Conservation (phyloP, 2,329 filamentous ascomycete species). For the Fusarium tuaranense region DNA sequence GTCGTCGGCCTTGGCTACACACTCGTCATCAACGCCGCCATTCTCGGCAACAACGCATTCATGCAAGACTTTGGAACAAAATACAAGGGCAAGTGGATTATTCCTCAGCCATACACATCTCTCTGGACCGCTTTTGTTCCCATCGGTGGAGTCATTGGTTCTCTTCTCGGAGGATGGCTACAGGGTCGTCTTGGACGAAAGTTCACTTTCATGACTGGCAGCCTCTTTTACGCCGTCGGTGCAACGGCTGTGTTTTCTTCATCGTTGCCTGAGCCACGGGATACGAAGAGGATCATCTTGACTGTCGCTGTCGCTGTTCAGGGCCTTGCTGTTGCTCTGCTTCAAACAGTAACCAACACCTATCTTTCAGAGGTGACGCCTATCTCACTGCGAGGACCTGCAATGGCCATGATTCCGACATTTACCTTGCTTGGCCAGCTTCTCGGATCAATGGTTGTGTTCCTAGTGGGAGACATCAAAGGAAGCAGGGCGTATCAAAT, state of each 20-base stretch:
- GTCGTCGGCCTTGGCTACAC: neutral
- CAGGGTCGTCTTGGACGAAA: slow-evolving; percentile 12
- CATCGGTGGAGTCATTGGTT: neutral
- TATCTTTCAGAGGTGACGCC: slow-evolving; percentile 10
- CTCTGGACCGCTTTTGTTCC: slow-evolving; percentile 12
- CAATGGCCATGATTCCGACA: slow-evolving; percentile 2
- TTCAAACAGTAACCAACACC: neutral
- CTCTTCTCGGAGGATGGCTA: slow-evolving; percentile 3
- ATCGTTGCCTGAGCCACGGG: neutral
- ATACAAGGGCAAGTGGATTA: neutral
- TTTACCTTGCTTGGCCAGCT: slow-evolving; percentile 1
- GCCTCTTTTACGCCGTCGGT: neutral
- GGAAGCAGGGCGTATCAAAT: neutral
- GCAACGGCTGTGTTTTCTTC: neutral
- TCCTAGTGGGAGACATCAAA: neutral
- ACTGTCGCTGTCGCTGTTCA: neutral
- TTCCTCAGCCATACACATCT: neutral
- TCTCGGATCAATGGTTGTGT: neutral
- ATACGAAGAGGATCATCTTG: neutral
- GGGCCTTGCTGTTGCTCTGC: neutral
- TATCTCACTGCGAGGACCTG: neutral
- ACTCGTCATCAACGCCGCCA: neutral
- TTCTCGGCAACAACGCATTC: neutral
- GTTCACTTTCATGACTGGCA: neutral
- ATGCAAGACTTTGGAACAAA: neutral